Evolutionary conservation across 176 grass and related monocot genomes (phyloP).

Genomic region (Otatea glauca): DNA sequence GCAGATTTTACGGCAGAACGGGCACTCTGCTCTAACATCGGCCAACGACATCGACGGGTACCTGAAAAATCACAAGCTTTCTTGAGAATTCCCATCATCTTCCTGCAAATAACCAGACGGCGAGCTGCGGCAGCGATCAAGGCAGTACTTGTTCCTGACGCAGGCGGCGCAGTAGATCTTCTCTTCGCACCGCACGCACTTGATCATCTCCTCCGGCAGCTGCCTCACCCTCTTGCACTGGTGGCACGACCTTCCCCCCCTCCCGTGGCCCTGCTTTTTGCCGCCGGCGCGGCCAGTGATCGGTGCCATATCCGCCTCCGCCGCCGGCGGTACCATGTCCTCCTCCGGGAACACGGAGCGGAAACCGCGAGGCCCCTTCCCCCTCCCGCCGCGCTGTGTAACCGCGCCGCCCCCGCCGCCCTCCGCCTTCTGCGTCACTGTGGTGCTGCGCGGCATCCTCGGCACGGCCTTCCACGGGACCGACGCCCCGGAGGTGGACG

Average conservation of each 20-base stretch:
- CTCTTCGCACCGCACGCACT: constrained; percentile 21
- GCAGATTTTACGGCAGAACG: constrained; percentile 45
- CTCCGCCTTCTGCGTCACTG: neutral
- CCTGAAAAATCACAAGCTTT: constrained; percentile 40
- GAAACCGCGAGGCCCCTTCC: neutral
- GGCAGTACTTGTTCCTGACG: constrained; percentile 22
- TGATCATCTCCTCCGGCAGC: neutral
- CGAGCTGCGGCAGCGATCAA: neutral
- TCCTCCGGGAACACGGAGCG: neutral
- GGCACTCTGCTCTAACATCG: constrained; percentile 36
- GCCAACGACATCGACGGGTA: constrained; percentile 32
- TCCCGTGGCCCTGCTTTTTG: neutral
- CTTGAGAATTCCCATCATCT: neutral
- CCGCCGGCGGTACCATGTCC: neutral
- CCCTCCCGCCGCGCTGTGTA: neutral
- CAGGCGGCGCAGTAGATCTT: constrained; percentile 51
- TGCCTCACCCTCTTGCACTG: constrained; percentile 28
- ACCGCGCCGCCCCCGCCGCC: neutral
- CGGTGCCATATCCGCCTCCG: neutral
- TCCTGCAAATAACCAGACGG: neutral
- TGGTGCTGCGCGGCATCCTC: neutral
- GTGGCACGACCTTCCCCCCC: constrained; percentile 42
- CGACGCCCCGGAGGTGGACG: neutral
- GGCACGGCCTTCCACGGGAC: neutral
- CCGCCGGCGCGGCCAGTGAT: neutral